Evolutionary conservation across 2,329 filamentous ascomycete genomes (phyloP).

Genomic region (Fusarium multiceps): DNA sequence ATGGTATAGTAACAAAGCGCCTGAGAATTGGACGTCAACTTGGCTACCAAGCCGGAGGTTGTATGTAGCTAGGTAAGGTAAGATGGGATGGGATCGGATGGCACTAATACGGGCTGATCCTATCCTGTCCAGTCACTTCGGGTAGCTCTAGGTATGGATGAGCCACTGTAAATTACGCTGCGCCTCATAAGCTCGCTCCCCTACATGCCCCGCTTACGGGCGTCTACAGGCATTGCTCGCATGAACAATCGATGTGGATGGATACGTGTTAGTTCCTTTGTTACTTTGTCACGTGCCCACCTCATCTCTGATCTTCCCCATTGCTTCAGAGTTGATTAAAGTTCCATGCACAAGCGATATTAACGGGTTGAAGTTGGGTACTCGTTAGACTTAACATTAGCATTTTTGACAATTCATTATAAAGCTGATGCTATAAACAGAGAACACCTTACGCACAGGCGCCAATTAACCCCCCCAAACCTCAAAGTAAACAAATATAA

Average conservation of each 20-base stretch:
- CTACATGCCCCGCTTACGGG: slow-evolving; percentile 14
- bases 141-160: slow-evolving; percentile 20
- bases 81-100: slow-evolving; percentile 18
- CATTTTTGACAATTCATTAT: slow-evolving; percentile 44
- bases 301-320: not conserved
- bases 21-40: slow-evolving; percentile 29
- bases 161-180: slow-evolving; percentile 43
- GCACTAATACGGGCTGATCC: slow-evolving; percentile 23
- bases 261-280: slow-evolving; percentile 12
- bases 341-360: not conserved
- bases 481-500: slow-evolving; percentile 27
- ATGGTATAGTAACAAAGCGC: slow-evolving; percentile 13
- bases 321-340: slow-evolving; percentile 2
- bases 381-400: slow-evolving; percentile 7
- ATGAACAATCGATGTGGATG: slow-evolving; percentile 3
- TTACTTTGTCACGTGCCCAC: slow-evolving; percentile 33
- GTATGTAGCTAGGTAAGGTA: slow-evolving; percentile 24
- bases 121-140: slow-evolving; percentile 9
- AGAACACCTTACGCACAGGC: slow-evolving; percentile 40
- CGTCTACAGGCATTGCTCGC: slow-evolving; percentile 17
- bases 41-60: slow-evolving; percentile 39
- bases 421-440: slow-evolving; percentile 40
- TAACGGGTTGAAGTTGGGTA: not conserved
- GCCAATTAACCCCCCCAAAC: slow-evolving; percentile 32
- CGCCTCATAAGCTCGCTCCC: slow-evolving; percentile 42